A percentile compares a stretch with the other conserved stretches of the same genome.
These are phyloP conservation scores for Raphanus hybrid DNA, from an alignment of 441 rosid species.

Conservation along the genomic window DNA sequence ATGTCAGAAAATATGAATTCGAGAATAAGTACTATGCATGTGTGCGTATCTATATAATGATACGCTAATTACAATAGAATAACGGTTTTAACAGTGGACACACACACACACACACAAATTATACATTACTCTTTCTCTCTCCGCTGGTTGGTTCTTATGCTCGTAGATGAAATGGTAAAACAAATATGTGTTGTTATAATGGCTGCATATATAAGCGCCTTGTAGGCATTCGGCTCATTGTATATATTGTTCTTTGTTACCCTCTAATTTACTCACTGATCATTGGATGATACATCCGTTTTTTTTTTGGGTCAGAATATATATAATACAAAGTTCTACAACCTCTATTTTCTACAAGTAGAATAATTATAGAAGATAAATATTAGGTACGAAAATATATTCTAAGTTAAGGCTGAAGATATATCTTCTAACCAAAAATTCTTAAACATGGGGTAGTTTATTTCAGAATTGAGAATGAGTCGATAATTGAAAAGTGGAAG, in stretches of 20 bases:
- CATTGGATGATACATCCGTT: not conserved
- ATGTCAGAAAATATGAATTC: not conserved
- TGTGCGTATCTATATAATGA: not conserved
- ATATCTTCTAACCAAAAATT: not conserved
- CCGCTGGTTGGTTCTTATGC: not conserved
- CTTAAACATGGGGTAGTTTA: constrained; percentile 7
- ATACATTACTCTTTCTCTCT: not conserved
- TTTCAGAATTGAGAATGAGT: constrained; percentile 14
- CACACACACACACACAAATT: not conserved
- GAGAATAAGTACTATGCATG: constrained; percentile 2
- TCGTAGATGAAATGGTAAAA: not conserved
- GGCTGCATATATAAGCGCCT: not conserved
- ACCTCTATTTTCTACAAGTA: not conserved
- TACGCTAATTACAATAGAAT: not conserved
- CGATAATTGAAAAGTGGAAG: constrained; percentile 21
- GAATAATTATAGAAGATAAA: not conserved
- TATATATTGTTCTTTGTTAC: not conserved
- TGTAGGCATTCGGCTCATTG: not conserved
- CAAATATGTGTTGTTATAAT: not conserved
- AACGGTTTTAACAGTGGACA: not conserved
- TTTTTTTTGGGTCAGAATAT: not conserved
- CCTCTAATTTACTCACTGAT: not conserved
- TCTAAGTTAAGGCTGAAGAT: not conserved
- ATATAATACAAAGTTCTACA: not conserved
- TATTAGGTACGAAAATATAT: not conserved